Evolutionary conservation across 2,329 filamentous ascomycete genomes (phyloP).

Genomic region (Ophiostoma triangulosporum): DNA sequence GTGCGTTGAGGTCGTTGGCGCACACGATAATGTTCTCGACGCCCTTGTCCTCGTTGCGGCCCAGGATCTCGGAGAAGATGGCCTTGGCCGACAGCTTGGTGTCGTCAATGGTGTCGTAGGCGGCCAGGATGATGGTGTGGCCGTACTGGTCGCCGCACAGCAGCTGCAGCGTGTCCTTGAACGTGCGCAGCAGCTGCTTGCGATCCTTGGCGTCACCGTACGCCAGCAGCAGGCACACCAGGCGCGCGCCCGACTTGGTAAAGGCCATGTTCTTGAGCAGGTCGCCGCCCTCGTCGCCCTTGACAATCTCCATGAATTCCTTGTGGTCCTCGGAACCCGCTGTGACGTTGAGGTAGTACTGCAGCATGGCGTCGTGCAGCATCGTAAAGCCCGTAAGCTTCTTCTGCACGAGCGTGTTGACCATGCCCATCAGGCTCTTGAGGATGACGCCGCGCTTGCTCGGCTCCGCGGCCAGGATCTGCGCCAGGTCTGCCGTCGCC

Average conservation of each 20-base stretch:
- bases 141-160: constrained; percentile 72
- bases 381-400: constrained; percentile 95
- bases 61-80: constrained; percentile 76
- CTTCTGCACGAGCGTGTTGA: constrained; percentile 90
- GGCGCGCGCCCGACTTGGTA: constrained; percentile 71
- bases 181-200: constrained; percentile 71
- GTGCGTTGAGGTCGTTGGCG: constrained; percentile 51
- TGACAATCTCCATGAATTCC: constrained; percentile 81
- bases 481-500: constrained; percentile 54
- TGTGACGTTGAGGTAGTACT: constrained; percentile 77
- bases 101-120: constrained; percentile 87
- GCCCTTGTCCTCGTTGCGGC: constrained; percentile 50
- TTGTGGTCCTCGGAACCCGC: constrained; percentile 66
- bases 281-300: constrained; percentile 83
- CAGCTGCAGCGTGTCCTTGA: constrained; percentile 76
- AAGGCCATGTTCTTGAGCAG: constrained; percentile 92
- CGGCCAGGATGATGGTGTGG: constrained; percentile 69
- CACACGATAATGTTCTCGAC: constrained; percentile 50
- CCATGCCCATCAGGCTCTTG: constrained; percentile 70
- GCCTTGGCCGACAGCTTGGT: constrained; percentile 78
- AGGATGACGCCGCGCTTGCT: constrained; percentile 82
- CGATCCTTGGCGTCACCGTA: constrained; percentile 85
- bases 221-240: constrained; percentile 71
- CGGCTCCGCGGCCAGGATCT: constrained; percentile 62
- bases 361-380: constrained; percentile 94